These are phyloP conservation scores for Yamadazyma sp. DNA, from an alignment of 805 yeast species.

Conservation along the genomic window DNA sequence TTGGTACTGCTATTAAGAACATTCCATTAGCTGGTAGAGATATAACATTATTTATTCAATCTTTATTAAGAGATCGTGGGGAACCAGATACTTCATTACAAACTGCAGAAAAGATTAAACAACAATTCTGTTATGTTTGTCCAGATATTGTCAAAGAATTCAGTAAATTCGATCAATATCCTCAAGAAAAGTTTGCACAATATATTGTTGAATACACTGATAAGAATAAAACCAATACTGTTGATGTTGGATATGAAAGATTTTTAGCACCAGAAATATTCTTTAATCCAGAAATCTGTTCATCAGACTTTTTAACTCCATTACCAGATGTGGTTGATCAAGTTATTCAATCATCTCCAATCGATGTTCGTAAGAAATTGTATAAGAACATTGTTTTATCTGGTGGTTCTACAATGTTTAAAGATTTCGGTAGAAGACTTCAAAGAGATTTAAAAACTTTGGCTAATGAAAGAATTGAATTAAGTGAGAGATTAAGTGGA, in stretches of 20 bases:
- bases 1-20: constrained; percentile 95
- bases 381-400: constrained; percentile 93
- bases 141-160: constrained; percentile 98
- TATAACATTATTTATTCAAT: constrained; percentile 90
- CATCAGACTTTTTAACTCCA: constrained; percentile 93
- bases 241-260: constrained; percentile 96
- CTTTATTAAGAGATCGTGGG: constrained; percentile 92
- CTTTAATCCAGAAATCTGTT: constrained; percentile 96
- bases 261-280: constrained; percentile 99
- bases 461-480: constrained; percentile 84
- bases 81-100: constrained; percentile 89
- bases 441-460: constrained; percentile 89
- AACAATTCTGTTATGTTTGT: constrained; percentile 94
- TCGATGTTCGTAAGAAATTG: constrained; percentile 95
- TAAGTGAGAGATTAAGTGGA: constrained; percentile 73
- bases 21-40: constrained; percentile 99
- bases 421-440: constrained; percentile 94
- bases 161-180: constrained; percentile 88
- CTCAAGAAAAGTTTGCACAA: constrained; percentile 85
- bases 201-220: constrained; percentile 83
- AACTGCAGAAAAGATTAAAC: constrained; percentile 96
- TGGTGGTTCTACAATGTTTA: constrained; percentile 99
- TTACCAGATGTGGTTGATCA: constrained; percentile 94
- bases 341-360: constrained; percentile 92
- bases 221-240: constrained; percentile 47